Base-by-base conservation (phyloP, 495 filamentous ascomycete genomes). In the Cercophora newfieldiana region DNA sequence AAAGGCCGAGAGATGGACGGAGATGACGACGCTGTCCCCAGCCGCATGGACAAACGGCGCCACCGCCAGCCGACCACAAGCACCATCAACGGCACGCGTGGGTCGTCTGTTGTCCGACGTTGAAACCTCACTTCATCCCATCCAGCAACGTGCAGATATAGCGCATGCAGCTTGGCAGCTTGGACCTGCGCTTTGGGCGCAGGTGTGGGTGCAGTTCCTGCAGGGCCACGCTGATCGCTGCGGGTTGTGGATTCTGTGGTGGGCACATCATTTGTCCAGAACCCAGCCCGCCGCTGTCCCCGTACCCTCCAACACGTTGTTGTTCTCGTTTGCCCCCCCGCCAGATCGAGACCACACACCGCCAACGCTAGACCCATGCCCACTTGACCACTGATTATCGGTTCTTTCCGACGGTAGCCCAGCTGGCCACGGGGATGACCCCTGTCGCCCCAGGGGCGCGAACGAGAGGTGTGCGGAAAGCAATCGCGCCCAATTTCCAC, bases 111-210 rank as follows among this genome's bases (percentile, higher is more conserved):
- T 60, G 58, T 44, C 19, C 12, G 58, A 24, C 28, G 33, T 28
- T 60, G 58, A 60, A 60, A 60, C 58, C 31, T 21, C 10, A 60
- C 58, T 58, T 58, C 25, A 30, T 58, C 58, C 58, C 58, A 60
- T 60, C 58, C 24, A 31, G 55, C 55, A 31, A 6, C 1, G 33
- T 37, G 55, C 55, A 58, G 55, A 30, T 58, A 26, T 58, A 30
- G 55, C 29, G 29, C n/a, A 58, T 58, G 55, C 55, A 31, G n/a
- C 25, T 31, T 16, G 26, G 26, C 58, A 14, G 58, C 58, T 60
- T 60, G 58, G 58, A 60, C 58, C 58, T 60, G 58, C 58, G 58
- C 58, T 60, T 60, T 60, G 58, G 33, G 58, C 58, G 58, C 58
- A 31, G 33, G 25, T 28, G 31, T 44, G 33, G 58, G 21, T 60